These are phyloP conservation scores for Verticillium zaregamsianum DNA, from an alignment of 2,329 filamentous ascomycete species.

Conservation along the genomic window DNA sequence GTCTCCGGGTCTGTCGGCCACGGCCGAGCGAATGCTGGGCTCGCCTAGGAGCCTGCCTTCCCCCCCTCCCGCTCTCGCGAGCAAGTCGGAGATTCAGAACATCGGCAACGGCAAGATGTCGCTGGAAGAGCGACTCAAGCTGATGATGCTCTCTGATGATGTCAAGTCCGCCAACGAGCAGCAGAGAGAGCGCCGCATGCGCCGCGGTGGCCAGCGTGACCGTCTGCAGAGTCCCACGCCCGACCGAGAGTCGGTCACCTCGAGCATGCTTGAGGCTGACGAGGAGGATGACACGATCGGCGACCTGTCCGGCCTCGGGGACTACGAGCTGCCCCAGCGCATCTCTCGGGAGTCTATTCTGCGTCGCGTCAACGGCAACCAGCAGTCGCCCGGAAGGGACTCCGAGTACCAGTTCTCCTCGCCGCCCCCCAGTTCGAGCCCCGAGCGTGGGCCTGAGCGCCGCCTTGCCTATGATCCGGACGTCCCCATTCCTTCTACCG, in stretches of 20 bases:
- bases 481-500: conserved; percentile 82
- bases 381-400: conserved; percentile 46
- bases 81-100: conserved; percentile 73
- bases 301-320: conserved; percentile 55
- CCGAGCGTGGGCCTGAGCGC: conserved; percentile 43
- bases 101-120: conserved; percentile 75
- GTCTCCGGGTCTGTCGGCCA: conserved; percentile 61
- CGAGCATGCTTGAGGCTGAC: conserved; percentile 27
- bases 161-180: conserved; percentile 58
- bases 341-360: conserved; percentile 95
- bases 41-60: conserved; percentile 67
- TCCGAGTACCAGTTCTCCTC: conserved; percentile 64
- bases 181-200: conserved; percentile 65
- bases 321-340: conserved; percentile 66
- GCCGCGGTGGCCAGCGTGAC: conserved; percentile 54
- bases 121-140: conserved; percentile 76
- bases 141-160: conserved; percentile 83
- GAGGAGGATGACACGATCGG: conserved; percentile 58
- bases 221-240: conserved; percentile 39
- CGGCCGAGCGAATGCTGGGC: conserved; percentile 66
- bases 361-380: conserved; percentile 71
- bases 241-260: conserved; percentile 29
- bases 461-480: conserved; percentile 73
- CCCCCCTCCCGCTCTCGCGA: conserved; percentile 64
- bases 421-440: conserved; percentile 52